Percentiles rank a stretch among this genome's conserved stretches.
Conservation (phyloP, 495 filamentous ascomycete genomes). For the Hyaloscypha bicolor region DNA sequence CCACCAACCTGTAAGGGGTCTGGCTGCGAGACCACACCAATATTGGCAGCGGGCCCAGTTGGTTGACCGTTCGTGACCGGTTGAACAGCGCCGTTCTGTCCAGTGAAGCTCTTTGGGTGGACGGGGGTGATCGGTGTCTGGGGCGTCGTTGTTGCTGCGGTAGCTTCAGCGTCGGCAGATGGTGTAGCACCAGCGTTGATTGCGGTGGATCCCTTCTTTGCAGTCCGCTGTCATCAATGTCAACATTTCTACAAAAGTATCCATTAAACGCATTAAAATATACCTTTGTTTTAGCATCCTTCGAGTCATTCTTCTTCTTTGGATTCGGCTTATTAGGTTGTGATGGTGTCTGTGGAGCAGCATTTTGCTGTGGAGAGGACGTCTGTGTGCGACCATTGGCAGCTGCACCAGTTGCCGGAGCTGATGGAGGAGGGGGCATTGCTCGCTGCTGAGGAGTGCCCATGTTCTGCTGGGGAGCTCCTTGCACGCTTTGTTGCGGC, state of each 20-base stretch:
- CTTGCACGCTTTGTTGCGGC: conserved; percentile 59
- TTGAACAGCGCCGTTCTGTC: conserved; percentile 53
- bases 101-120: conserved; percentile 64
- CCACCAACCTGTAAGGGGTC: conserved; percentile 40
- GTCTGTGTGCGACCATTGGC: conserved; percentile 67
- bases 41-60: conserved; percentile 43
- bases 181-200: conserved; percentile 66
- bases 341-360: conserved; percentile 86
- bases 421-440: conserved; percentile 93
- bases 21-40: conserved; percentile 49
- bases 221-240: conserved; percentile 51
- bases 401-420: conserved; percentile 62
- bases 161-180: conserved; percentile 69
- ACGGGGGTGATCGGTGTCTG: conserved; percentile 87
- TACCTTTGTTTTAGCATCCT: conserved; percentile 77
- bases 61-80: conserved; percentile 47
- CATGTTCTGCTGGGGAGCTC: conserved; percentile 62
- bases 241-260: conserved; percentile 35
- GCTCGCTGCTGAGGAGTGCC: conserved; percentile 76
- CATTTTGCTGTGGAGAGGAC: conserved; percentile 75
- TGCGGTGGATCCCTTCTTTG: conserved; percentile 71
- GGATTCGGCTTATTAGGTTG: conserved; percentile 76
- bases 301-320: conserved; percentile 78
- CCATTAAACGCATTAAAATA: conserved; percentile 38
- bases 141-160: conserved; percentile 76